These are phyloP conservation scores for Eucalyptus pumila DNA, from an alignment of 345 rosid genomes.

Conservation along the genomic window DNA sequence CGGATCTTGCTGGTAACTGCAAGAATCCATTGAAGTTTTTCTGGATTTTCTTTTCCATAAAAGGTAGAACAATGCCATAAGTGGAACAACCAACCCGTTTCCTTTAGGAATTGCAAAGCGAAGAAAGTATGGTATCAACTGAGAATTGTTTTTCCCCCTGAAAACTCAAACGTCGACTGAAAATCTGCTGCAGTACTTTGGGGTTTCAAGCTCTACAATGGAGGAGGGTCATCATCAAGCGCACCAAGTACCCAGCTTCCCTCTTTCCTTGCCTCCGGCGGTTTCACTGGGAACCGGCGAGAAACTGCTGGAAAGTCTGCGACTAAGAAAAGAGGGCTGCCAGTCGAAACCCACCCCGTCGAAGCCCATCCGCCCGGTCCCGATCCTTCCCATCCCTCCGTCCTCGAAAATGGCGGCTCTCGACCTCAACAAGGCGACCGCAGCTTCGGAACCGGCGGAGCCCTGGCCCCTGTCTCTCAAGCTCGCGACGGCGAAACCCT, in stretches of 20 bases:
- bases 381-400: constrained; percentile 45
- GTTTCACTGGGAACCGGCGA: constrained; percentile 1
- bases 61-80: background rate
- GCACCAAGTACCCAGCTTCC: background rate
- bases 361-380: constrained; percentile 34
- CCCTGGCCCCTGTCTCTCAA: constrained; percentile 40
- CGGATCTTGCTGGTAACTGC: background rate
- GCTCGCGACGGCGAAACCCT: constrained; percentile 11
- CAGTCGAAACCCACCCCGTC: background rate
- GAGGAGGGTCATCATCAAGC: constrained; percentile 12
- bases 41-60: background rate
- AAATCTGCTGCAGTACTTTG: constrained; percentile 9
- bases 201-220: constrained; percentile 7
- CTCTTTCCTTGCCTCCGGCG: background rate
- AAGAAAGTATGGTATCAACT: background rate
- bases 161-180: background rate
- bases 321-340: background rate
- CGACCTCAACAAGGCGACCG: constrained; percentile 19
- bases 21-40: background rate
- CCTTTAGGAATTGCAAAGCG: background rate
- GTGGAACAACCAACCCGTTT: background rate
- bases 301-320: background rate
- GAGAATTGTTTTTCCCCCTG: background rate
- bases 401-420: constrained; percentile 63
- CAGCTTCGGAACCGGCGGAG: background rate